These are phyloP conservation scores for Lepidium didymum DNA, from an alignment of 345 rosid genomes.

Conservation along the genomic window DNA sequence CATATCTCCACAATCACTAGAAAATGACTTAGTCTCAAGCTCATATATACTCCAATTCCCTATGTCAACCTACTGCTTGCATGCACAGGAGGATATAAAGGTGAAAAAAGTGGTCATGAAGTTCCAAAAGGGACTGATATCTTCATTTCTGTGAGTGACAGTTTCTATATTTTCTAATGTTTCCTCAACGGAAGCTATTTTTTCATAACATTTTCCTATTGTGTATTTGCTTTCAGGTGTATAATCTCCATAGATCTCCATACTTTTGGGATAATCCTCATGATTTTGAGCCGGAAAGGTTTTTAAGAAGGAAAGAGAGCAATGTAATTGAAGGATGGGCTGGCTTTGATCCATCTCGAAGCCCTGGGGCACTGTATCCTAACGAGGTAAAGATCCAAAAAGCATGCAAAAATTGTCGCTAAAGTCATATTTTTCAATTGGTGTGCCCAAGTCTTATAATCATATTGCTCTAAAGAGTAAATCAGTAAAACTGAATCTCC, in stretches of 20 bases:
- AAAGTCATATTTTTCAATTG: too few relatives aligned
- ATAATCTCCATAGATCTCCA: conserved; percentile 90
- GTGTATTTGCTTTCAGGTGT: conserved; percentile 42
- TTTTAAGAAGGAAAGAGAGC: conserved; percentile 40
- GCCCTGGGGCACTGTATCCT: conserved; percentile 85
- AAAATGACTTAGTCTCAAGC: neutral
- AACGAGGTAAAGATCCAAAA: conserved; percentile 53
- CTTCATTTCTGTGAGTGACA: conserved; percentile 64
- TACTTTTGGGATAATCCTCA: conserved; percentile 78
- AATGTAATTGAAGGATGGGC: conserved; percentile 79
- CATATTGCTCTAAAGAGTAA: too few relatives aligned
- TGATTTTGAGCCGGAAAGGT: conserved; percentile 81
- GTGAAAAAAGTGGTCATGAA: conserved; percentile 61
- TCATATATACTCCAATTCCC: neutral
- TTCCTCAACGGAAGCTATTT: neutral
- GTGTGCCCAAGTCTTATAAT: too few relatives aligned
- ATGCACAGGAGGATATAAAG: conserved; percentile 69
- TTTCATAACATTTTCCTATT: neutral
- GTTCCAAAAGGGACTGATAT: conserved; percentile 87
- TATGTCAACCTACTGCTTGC: neutral
- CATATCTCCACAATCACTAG: neutral
- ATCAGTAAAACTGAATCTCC: neutral
- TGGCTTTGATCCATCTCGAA: conserved; percentile 86
- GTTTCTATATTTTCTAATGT: neutral
- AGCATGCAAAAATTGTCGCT: too few relatives aligned